A percentile compares a stretch with the other conserved stretches of the same genome.
These are phyloP conservation scores for Phytophthora europaea DNA, from an alignment of 352 stramenopile genomes.

Conservation along the genomic window DNA sequence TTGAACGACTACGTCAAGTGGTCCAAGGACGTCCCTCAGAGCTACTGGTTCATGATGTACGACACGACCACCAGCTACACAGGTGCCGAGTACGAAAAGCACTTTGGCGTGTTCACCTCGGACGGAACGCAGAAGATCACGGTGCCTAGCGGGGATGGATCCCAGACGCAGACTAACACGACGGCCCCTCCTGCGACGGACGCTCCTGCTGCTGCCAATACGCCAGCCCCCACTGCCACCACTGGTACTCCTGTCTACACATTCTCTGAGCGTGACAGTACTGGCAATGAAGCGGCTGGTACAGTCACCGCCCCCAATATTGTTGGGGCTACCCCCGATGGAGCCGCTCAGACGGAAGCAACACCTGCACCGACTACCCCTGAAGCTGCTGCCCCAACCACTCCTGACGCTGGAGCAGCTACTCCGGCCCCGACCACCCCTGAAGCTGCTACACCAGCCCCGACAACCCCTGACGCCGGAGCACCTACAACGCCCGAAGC, in stretches of 20 bases:
- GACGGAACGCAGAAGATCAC: constrained; percentile 50
- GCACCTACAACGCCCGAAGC: background rate
- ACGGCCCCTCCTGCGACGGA: constrained; percentile 14
- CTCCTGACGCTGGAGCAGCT: background rate
- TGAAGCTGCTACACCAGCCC: background rate
- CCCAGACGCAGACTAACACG: constrained; percentile 15
- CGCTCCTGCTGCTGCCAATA: constrained; percentile 13
- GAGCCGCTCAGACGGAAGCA: background rate
- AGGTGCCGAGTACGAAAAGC: constrained; percentile 60
- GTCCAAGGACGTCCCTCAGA: constrained; percentile 40
- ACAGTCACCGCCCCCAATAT: constrained; percentile 15
- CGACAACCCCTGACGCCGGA: background rate
- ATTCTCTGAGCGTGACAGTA: constrained; percentile 18
- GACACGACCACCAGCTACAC: constrained; percentile 63
- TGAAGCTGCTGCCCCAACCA: background rate
- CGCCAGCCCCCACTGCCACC: background rate
- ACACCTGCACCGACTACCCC: constrained; percentile 3
- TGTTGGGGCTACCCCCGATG: constrained; percentile 1
- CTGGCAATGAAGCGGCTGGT: constrained; percentile 24
- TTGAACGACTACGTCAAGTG: constrained; percentile 59
- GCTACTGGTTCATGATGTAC: constrained; percentile 83
- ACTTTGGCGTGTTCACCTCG: constrained; percentile 64
- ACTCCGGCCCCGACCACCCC: background rate
- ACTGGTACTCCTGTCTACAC: constrained; percentile 26
- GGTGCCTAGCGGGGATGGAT: constrained; percentile 37